Evolutionary conservation across 2,329 filamentous ascomycete genomes (phyloP).

Genomic region (Hypocreales sp.): DNA sequence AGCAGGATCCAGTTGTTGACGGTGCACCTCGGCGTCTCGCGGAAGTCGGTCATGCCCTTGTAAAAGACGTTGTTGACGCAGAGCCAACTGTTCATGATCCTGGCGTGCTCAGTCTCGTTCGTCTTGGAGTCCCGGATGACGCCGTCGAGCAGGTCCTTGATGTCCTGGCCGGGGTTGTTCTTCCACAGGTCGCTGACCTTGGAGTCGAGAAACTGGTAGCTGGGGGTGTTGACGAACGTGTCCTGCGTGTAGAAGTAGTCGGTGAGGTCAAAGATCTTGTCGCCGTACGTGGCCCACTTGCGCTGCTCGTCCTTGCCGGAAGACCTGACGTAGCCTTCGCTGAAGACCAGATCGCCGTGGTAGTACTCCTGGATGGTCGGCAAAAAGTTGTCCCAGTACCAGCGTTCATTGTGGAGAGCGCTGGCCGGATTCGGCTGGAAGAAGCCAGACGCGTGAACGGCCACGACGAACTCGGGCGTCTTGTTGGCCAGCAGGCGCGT

Average conservation of each 20-base stretch:
- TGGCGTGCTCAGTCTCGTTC: slow-evolving; percentile 33
- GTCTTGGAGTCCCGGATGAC: slow-evolving; percentile 29
- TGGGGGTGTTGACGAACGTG: slow-evolving; percentile 31
- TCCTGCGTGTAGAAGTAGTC: slow-evolving; percentile 75
- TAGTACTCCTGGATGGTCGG: slow-evolving; percentile 75
- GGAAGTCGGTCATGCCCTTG: slow-evolving; percentile 72
- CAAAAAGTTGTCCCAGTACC: slow-evolving; percentile 64
- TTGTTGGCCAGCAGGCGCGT: slow-evolving; percentile 47
- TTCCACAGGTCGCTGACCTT: slow-evolving; percentile 53
- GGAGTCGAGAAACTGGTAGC: slow-evolving; percentile 58
- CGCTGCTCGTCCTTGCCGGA: slow-evolving; percentile 54
- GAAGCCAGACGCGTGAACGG: slow-evolving; percentile 56
- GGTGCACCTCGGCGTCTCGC: slow-evolving; percentile 57
- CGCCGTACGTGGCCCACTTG: slow-evolving; percentile 66
- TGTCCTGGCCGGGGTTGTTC: slow-evolving; percentile 63
- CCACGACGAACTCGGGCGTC: slow-evolving; percentile 38
- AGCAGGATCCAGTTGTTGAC: slow-evolving; percentile 86
- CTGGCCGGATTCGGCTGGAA: slow-evolving; percentile 39
- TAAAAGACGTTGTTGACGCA: slow-evolving; percentile 80
- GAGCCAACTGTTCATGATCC: slow-evolving; percentile 50
- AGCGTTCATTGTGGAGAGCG: slow-evolving; percentile 45
- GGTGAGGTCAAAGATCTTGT: slow-evolving; percentile 73
- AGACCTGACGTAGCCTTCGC: slow-evolving; percentile 37
- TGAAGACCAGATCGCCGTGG: slow-evolving; percentile 72
- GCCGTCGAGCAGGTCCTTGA: slow-evolving; percentile 49